Evolutionary conservation across 2,329 filamentous ascomycete species (phyloP).

Genomic region (Aspergillus thermomutatus): DNA sequence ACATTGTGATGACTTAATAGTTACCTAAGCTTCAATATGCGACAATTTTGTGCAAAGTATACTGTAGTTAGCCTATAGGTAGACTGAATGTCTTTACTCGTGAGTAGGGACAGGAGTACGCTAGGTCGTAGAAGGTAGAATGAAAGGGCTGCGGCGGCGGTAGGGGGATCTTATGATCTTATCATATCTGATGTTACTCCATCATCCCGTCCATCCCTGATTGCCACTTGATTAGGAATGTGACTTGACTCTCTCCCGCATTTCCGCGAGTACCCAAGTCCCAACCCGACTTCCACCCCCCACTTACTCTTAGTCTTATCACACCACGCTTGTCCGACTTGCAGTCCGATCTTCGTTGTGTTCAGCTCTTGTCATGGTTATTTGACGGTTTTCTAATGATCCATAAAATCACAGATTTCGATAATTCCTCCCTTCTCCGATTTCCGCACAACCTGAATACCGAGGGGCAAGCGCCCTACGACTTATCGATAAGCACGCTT

Average conservation of each 20-base stretch:
- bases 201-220: conserved; percentile 5
- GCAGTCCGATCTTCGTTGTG: neutral
- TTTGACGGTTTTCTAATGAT: neutral
- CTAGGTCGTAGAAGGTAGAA: no score
- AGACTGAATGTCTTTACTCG: no score
- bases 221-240: conserved; percentile 5
- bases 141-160: no score
- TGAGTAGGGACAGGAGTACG: no score
- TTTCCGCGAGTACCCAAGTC: conserved; percentile 1
- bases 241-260: conserved; percentile 5
- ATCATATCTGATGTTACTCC: conserved; percentile 23
- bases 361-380: neutral
- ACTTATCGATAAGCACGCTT: neutral
- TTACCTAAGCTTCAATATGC: neutral
- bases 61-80: no score
- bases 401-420: neutral
- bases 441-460: neutral
- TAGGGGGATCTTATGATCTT: conserved; percentile 19
- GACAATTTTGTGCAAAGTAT: no score
- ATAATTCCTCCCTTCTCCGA: neutral
- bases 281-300: neutral
- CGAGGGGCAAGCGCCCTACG: neutral
- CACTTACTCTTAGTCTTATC: neutral
- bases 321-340: conserved; percentile 1
- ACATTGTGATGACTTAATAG: neutral